Percentiles rank a stretch among this genome's conserved stretches.
Conservation (phyloP, 345 rosid genomes). For the Bruguiera parviflora region DNA sequence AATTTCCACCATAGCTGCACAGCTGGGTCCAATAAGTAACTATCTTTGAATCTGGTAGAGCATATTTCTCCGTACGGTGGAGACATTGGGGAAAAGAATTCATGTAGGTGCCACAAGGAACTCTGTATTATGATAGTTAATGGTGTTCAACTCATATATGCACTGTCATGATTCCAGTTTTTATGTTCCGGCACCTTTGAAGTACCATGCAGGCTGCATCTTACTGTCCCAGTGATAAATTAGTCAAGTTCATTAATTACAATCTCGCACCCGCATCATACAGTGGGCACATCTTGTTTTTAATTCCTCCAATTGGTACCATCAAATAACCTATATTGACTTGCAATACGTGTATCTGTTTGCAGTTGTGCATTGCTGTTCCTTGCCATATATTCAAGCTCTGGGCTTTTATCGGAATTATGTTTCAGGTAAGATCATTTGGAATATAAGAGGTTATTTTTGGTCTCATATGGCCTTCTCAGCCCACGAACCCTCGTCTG, state of each 20-base stretch:
- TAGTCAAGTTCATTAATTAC: not conserved
- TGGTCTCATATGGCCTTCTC: not conserved
- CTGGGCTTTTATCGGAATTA: conserved; percentile 93
- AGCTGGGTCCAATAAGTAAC: too few relatives aligned
- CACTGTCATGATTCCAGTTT: too few relatives aligned
- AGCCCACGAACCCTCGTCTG: too few relatives aligned
- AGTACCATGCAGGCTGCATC: too few relatives aligned
- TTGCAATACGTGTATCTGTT: not conserved
- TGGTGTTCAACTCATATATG: not conserved
- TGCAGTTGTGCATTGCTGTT: conserved; percentile 88
- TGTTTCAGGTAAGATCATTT: conserved; percentile 72
- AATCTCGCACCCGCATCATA: not conserved
- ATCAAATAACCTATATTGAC: not conserved
- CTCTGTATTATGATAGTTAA: not conserved
- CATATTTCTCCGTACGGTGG: too few relatives aligned
- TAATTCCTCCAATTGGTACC: not conserved
- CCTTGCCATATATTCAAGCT: conserved; percentile 89
- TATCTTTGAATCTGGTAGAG: too few relatives aligned
- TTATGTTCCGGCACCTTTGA: too few relatives aligned
- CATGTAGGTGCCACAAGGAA: not conserved
- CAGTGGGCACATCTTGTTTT: not conserved
- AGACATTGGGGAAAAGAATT: not conserved
- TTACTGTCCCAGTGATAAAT: too few relatives aligned
- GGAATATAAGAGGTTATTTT: not conserved
- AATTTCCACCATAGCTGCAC: too few relatives aligned